A percentile compares a stretch with the other conserved stretches of the same genome.
These are phyloP conservation scores for Sicyos edulis DNA, from an alignment of 306 rosid genomes.

Conservation along the genomic window DNA sequence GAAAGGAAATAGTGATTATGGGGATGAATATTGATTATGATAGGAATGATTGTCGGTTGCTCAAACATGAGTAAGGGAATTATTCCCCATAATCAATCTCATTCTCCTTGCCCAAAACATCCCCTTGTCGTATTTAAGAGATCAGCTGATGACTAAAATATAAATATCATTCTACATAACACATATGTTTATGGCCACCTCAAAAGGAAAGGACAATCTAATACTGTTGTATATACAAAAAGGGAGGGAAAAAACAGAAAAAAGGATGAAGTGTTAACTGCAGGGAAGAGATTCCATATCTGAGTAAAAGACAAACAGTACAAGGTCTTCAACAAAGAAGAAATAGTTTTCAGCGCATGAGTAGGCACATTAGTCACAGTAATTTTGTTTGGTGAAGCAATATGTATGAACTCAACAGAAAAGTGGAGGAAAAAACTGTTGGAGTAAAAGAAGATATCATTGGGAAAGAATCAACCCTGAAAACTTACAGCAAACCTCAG, in stretches of 20 bases:
- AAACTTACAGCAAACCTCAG: slow-evolving; percentile 78
- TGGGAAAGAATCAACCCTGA: neutral
- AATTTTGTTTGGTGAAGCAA: neutral
- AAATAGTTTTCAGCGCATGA: neutral
- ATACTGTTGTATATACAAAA: neutral
- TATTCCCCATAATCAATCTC: too few relatives aligned
- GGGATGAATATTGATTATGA: too few relatives aligned
- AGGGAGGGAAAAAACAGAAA: neutral
- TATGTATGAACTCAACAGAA: neutral
- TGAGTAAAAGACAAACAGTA: neutral
- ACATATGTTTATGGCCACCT: neutral
- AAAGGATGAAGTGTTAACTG: neutral
- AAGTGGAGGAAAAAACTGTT: neutral
- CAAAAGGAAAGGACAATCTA: neutral
- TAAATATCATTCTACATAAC: neutral
- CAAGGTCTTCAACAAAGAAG: neutral
- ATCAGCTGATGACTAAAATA: neutral
- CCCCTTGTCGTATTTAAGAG: neutral
- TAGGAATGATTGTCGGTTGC: too few relatives aligned
- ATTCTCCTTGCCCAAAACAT: too few relatives aligned
- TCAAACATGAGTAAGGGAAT: too few relatives aligned
- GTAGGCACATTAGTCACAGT: neutral
- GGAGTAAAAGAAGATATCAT: neutral
- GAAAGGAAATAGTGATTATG: too few relatives aligned
- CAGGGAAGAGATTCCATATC: slow-evolving; percentile 1